phyloP scores from a whole-genome alignment of 441 rosid genomes.

The Melastoma candidum region DNA sequence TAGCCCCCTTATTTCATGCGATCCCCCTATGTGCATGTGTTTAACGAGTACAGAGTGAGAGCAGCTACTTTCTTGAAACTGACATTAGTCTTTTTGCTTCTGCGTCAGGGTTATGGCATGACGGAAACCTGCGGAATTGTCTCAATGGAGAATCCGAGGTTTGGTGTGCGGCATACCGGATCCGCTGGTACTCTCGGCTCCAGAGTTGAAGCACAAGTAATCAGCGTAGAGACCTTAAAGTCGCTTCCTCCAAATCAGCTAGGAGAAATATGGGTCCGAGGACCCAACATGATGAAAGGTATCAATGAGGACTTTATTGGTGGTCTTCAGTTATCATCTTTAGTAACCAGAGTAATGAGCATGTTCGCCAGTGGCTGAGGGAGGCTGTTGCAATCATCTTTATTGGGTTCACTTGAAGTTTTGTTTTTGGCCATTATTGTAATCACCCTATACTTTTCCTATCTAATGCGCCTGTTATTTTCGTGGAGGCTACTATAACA shows the following conservation, averaged over 20 bases:
- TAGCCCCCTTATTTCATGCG: too few relatives aligned
- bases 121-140: slow-evolving; percentile 68
- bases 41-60: too few relatives aligned
- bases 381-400: too few relatives aligned
- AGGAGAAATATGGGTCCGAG: slow-evolving; percentile 87
- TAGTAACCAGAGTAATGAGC: too few relatives aligned
- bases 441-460: too few relatives aligned
- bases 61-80: too few relatives aligned
- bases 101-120: slow-evolving; percentile 77
- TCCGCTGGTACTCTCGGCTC: slow-evolving; percentile 59
- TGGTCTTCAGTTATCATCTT: too few relatives aligned
- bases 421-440: neutral
- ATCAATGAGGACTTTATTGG: neutral
- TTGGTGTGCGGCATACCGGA: slow-evolving; percentile 39
- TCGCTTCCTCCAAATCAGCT: slow-evolving; percentile 56
- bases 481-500: slow-evolving; percentile 49
- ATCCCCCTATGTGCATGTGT: too few relatives aligned
- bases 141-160: slow-evolving; percentile 39
- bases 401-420: neutral
- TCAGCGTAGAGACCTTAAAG: slow-evolving; percentile 45
- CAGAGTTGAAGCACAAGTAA: slow-evolving; percentile 59
- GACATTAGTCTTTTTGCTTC: too few relatives aligned
- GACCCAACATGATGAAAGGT: slow-evolving; percentile 90
- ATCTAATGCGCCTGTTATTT: neutral
- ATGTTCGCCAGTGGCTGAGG: neutral